Evolutionary conservation across 1,284 basidiomycete genomes (phyloP).

Genomic region (Ganoderma boninense): DNA sequence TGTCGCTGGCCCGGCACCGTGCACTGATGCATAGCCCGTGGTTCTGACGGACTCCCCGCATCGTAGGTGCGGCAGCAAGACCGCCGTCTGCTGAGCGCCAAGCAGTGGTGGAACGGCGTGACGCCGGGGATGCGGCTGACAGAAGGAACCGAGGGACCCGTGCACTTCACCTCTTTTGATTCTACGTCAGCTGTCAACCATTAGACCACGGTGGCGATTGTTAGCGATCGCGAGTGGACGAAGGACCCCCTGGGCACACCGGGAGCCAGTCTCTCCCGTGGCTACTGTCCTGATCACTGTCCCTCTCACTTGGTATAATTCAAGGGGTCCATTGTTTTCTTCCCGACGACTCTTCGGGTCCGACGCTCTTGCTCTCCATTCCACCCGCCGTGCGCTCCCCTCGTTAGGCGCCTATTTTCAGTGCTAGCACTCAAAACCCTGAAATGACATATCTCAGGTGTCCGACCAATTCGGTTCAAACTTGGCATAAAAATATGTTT

Average conservation of each 20-base stretch:
- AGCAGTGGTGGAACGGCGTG: constrained; percentile 63
- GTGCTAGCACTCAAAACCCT: neutral
- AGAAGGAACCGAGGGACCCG: neutral
- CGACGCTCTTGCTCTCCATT: no score
- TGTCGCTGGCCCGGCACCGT: neutral
- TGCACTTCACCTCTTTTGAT: constrained; percentile 1
- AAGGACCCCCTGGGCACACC: no score
- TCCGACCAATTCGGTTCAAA: neutral
- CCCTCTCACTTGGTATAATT: no score
- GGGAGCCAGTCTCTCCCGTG: no score
- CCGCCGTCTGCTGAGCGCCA: constrained; percentile 48
- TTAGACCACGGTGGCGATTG: neutral
- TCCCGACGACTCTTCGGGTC: neutral
- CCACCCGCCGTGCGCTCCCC: no score
- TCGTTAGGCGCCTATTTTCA: neutral
- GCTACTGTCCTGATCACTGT: no score
- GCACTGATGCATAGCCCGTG: no score
- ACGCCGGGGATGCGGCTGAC: constrained; percentile 35
- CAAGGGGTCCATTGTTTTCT: neutral
- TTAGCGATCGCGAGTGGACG: no score
- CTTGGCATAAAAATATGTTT: neutral
- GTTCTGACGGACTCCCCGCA: neutral
- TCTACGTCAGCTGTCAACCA: no score
- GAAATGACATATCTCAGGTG: neutral
- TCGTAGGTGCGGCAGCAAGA: constrained; percentile 64